These are phyloP conservation scores for Mucor mucedo DNA, from an alignment of 371 early-diverging fungal species.

Conservation along the genomic window DNA sequence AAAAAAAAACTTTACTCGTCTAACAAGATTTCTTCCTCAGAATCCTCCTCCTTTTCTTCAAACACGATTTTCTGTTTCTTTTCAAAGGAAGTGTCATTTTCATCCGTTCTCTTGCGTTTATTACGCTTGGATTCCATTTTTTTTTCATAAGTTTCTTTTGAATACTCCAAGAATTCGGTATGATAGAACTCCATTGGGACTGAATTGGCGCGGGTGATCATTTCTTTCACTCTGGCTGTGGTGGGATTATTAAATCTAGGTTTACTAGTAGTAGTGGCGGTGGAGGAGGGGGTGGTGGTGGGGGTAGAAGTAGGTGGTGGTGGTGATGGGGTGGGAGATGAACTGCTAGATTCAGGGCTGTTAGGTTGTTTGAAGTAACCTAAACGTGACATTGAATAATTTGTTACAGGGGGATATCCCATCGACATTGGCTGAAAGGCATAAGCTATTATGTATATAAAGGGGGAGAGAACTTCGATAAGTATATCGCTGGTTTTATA, in stretches of 20 bases:
- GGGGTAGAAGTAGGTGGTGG: background rate
- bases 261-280: slow-evolving; percentile 14
- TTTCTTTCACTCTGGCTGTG: slow-evolving; percentile 54
- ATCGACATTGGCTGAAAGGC: slow-evolving; percentile 43
- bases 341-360: slow-evolving; percentile 48
- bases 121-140: slow-evolving; percentile 50
- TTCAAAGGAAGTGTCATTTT: slow-evolving; percentile 2
- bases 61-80: slow-evolving; percentile 30
- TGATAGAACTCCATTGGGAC: slow-evolving; percentile 58
- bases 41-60: slow-evolving; percentile 8
- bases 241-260: slow-evolving; percentile 33
- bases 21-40: slow-evolving; percentile 32
- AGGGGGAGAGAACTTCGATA: background rate
- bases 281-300: slow-evolving; percentile 34
- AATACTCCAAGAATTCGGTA: slow-evolving; percentile 55
- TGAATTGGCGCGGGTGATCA: slow-evolving; percentile 51
- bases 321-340: slow-evolving; percentile 38
- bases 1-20: slow-evolving; percentile 27
- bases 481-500: background rate
- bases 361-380: slow-evolving; percentile 35
- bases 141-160: slow-evolving; percentile 53
- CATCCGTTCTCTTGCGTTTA: slow-evolving; percentile 42
- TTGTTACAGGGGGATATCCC: slow-evolving; percentile 33
- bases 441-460: slow-evolving; percentile 32
- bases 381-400: slow-evolving; percentile 32